A percentile compares a stretch with the other conserved stretches of the same genome.
Evolutionary conservation across 139 green algal species (phyloP).

Genomic region (Nannochloris sp.): DNA sequence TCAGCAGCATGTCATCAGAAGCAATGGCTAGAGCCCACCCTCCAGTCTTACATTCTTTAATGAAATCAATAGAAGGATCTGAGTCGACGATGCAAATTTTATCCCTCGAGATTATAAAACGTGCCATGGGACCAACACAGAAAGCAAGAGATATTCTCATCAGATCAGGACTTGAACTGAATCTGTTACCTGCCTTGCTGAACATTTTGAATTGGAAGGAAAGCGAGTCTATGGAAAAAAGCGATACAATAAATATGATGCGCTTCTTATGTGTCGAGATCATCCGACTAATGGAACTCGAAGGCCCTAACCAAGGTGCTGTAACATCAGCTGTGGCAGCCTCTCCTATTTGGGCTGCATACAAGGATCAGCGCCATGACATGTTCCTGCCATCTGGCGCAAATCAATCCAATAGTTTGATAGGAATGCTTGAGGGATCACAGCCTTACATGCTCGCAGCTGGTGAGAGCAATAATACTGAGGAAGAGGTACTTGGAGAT

Average conservation of each 20-base stretch:
- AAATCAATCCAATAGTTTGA: slow-evolving; percentile 22
- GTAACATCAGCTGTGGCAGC: slow-evolving; percentile 34
- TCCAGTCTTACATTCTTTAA: slow-evolving; percentile 35
- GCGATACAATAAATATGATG: slow-evolving; percentile 47
- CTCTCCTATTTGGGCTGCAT: slow-evolving; percentile 67
- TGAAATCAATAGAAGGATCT: slow-evolving; percentile 19
- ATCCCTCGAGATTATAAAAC: slow-evolving; percentile 63
- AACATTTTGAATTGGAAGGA: slow-evolving; percentile 59
- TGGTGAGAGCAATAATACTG: background rate
- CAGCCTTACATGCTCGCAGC: slow-evolving; percentile 26
- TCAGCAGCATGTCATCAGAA: slow-evolving; percentile 23
- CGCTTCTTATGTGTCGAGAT: slow-evolving; percentile 70
- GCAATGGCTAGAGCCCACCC: slow-evolving; percentile 42
- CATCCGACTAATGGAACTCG: slow-evolving; percentile 51
- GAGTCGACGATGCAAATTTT: slow-evolving; percentile 31
- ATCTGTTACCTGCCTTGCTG: slow-evolving; percentile 48
- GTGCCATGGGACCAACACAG: slow-evolving; percentile 44
- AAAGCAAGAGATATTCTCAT: slow-evolving; percentile 54
- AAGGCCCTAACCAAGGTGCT: slow-evolving; percentile 32
- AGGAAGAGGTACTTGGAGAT: background rate
- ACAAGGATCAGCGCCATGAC: slow-evolving; percentile 67
- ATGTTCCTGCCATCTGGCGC: slow-evolving; percentile 70
- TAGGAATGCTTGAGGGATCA: slow-evolving; percentile 57
- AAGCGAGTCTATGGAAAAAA: background rate
- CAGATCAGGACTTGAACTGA: slow-evolving; percentile 32